Evolutionary conservation across 225 moss, liverwort and hornwort genomes (phyloP), one percentile per base, ranked within the genome.

Genomic region (Pleurozium schreberi): DNA sequence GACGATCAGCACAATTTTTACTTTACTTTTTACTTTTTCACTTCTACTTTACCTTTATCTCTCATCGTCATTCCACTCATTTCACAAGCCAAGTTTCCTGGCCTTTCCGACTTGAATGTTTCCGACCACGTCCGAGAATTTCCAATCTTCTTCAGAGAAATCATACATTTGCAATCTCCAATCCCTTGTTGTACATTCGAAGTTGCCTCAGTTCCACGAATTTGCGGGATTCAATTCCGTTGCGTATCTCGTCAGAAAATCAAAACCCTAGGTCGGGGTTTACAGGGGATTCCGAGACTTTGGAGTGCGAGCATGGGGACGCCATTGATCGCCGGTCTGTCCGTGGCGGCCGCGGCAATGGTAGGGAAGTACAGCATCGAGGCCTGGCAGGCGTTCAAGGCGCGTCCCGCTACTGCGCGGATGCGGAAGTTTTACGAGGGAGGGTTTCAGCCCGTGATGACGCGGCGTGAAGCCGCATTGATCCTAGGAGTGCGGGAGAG

Each of bases 401-500:
- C 95, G 60, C 93, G 97, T 43, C 98, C 97, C 36, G 93, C 93
- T 16, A 86, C 92, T 52, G 94, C 96, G 27, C 95, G 96, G 59
- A 58, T 97, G 92, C 95, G 98, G 47, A 98, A 96, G 75, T 98
- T 95, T 85, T 97, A 97, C 52, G 98, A 98, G 92, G 97, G 98
- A 58, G 98, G 97, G 23, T 98, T 97, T 75, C 97, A 98, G 85
- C 95, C 96, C 30, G 92, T 92, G 52, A 97, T 98, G 98, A 97
- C 98, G 38, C 90, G 95, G 63, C 92, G 98, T 71, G 98, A 98
- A 89, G 97, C 98, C 31, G 98, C 98, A 31, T 25, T 97, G 81
- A 98, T 98, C 88, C 91, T 98, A 43, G 98, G 98, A 70, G 97
- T 98, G 82, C 95, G 98, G 84, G 98, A 97, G 90, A 97, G 97